phyloP scores from a whole-genome alignment of 495 filamentous ascomycete genomes.

The Neurospora tetrasperma region DNA sequence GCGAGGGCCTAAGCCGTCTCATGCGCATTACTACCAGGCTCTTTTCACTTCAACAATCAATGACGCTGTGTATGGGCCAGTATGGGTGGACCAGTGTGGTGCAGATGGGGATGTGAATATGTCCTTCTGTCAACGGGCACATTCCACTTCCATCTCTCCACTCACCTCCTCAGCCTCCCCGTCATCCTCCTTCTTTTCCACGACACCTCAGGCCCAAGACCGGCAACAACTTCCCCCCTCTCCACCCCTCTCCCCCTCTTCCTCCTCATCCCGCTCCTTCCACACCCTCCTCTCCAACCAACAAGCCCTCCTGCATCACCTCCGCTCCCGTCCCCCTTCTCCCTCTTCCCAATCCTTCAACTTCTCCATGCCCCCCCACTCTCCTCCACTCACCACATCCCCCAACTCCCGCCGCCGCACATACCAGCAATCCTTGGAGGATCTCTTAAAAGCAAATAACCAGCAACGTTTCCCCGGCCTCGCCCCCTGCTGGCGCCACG shows the following conservation, averaged over 20 bases:
- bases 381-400: not conserved
- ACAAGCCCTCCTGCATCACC: not conserved
- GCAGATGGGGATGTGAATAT: slow-evolving; percentile 37
- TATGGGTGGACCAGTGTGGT: slow-evolving; percentile 39
- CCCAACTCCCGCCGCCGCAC: not conserved
- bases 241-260: not conserved
- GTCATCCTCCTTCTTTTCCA: not conserved
- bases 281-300: not conserved
- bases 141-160: not conserved
- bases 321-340: not conserved
- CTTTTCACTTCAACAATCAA: slow-evolving; percentile 4
- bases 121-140: slow-evolving; percentile 22
- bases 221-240: not conserved
- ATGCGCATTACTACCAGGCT: not conserved
- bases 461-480: slow-evolving; percentile 23
- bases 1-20: not conserved
- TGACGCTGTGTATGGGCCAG: slow-evolving; percentile 38
- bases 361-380: too few relatives aligned
- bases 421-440: not conserved
- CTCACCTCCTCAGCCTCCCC: not conserved
- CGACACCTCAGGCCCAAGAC: not conserved
- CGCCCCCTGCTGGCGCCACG: slow-evolving; percentile 46
- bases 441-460: not conserved
- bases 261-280: not conserved
- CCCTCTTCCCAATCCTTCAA: not conserved